These are phyloP conservation scores for Apiotrichum veenhuisii DNA, from an alignment of 1,284 basidiomycete genomes.

Conservation along the genomic window DNA sequence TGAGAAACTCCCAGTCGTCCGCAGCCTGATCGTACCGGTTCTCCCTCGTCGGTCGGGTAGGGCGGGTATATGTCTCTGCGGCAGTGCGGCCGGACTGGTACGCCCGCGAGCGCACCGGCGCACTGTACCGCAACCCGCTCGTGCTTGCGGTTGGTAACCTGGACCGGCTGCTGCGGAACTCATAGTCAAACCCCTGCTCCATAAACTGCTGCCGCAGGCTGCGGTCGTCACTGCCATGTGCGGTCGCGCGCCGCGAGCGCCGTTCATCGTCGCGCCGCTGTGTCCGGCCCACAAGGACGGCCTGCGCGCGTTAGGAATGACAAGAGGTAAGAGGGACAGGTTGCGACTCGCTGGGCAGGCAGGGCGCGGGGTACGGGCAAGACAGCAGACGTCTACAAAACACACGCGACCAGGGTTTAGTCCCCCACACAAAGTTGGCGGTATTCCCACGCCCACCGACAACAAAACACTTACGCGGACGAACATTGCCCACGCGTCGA, in stretches of 20 bases:
- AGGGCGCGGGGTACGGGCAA: no score
- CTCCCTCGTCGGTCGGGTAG: no score
- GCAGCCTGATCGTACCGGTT: neutral
- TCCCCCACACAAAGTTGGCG: no score
- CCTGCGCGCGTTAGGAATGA: neutral
- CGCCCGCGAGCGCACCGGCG: no score
- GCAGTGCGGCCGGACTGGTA: no score
- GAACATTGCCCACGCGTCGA: slow-evolving; percentile 16
- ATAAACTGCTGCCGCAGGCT: slow-evolving; percentile 1
- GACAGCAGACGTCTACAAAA: no score
- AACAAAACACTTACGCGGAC: slow-evolving; percentile 1
- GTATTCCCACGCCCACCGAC: neutral
- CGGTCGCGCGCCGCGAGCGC: neutral
- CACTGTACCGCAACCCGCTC: neutral
- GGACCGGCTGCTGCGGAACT: neutral
- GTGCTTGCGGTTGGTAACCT: neutral
- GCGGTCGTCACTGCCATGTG: neutral
- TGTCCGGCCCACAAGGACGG: neutral
- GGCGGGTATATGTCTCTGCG: neutral
- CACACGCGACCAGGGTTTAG: no score
- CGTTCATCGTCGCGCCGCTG: neutral
- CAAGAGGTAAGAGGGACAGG: no score
- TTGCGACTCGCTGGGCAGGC: no score
- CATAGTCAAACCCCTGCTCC: neutral
- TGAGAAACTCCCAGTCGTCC: neutral